A percentile compares a stretch with the other conserved stretches of the same genome.
Conservation (phyloP, 1,284 basidiomycete species). For the Marasmius sp. region DNA sequence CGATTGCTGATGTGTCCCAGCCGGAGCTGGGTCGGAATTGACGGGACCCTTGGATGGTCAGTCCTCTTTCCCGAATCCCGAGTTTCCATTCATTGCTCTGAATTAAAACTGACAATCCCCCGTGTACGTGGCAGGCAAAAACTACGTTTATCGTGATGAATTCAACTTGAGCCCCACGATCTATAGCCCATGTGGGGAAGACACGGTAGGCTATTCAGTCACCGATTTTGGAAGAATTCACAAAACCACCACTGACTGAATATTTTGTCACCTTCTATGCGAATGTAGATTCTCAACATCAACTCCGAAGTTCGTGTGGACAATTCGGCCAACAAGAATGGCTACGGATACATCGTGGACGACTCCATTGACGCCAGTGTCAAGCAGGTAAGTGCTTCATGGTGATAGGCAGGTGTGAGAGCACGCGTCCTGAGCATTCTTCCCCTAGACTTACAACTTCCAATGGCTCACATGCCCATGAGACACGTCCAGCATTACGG, state of each 20-base stretch:
- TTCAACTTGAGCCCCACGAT: constrained; percentile 24
- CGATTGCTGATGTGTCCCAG: not conserved
- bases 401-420: too few relatives aligned
- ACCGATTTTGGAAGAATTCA: not conserved
- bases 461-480: too few relatives aligned
- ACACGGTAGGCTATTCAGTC: constrained; percentile 7
- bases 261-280: not conserved
- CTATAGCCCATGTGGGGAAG: constrained; percentile 18
- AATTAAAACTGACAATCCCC: not conserved
- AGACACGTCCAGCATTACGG: too few relatives aligned
- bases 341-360: not conserved
- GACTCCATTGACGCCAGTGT: not conserved
- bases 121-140: constrained; percentile 11
- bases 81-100: not conserved
- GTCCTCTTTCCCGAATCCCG: not conserved
- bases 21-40: constrained; percentile 5
- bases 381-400: not conserved
- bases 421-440: too few relatives aligned
- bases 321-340: not conserved
- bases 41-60: constrained; percentile 5
- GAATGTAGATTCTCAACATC: not conserved
- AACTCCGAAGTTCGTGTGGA: not conserved
- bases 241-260: too few relatives aligned
- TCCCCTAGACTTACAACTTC: too few relatives aligned
- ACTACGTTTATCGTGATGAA: constrained; percentile 23